Conservation (phyloP, 2,329 filamentous ascomycete genomes). For the Phaeosphaeriaceae sp. region DNA sequence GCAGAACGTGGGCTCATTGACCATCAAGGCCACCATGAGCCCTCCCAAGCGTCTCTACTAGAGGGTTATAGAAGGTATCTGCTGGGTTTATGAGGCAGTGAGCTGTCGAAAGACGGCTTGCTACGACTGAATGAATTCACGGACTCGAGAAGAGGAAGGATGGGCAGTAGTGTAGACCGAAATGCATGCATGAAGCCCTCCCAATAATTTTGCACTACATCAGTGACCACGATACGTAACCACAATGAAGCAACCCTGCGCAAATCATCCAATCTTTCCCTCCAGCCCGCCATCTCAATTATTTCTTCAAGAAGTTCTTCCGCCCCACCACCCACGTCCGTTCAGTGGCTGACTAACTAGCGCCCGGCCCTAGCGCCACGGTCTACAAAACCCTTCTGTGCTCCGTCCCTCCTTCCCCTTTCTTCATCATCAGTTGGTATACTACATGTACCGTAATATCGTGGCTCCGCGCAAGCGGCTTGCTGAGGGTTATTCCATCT, state of each 20-base stretch:
- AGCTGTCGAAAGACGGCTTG: slow-evolving; percentile 26
- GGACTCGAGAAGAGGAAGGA: slow-evolving; percentile 27
- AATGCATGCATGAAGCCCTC: slow-evolving; percentile 41
- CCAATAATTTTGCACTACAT: not conserved
- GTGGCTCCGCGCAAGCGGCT: slow-evolving; percentile 52
- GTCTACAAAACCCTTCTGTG: slow-evolving; percentile 27
- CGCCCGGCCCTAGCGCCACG: slow-evolving; percentile 10
- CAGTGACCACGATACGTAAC: not conserved
- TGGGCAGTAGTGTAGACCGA: slow-evolving; percentile 42
- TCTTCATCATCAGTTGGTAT: slow-evolving; percentile 49
- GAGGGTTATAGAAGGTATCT: slow-evolving; percentile 34
- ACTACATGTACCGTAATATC: slow-evolving; percentile 44
- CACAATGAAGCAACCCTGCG: not conserved
- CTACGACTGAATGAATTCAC: slow-evolving; percentile 24
- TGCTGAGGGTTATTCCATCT: slow-evolving; percentile 52
- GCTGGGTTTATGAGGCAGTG: slow-evolving; percentile 19
- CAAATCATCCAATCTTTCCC: not conserved
- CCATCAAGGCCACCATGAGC: slow-evolving; percentile 99
- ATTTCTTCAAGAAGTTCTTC: not conserved
- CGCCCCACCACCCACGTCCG: not conserved
- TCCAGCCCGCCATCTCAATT: not conserved
- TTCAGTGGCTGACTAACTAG: slow-evolving; percentile 13
- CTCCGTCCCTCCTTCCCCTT: slow-evolving; percentile 31
- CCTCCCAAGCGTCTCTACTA: slow-evolving; percentile 98
- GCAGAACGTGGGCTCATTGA: slow-evolving; percentile 99